Conservation (phyloP, 805 yeast genomes). For the Candida sonorensis region DNA sequence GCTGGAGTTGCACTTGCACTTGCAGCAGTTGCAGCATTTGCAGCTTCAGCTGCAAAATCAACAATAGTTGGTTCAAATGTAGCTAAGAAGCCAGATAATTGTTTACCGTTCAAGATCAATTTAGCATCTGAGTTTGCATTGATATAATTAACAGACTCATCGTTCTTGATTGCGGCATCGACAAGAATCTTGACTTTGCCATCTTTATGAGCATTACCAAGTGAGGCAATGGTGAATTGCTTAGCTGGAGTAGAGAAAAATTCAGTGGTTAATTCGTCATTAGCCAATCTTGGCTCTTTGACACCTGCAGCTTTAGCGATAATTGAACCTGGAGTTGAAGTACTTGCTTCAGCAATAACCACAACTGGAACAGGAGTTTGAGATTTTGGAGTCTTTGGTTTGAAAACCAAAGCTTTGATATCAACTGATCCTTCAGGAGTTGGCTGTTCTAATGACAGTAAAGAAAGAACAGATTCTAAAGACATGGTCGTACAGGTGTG, state of each 20-base stretch:
- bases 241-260: conserved; percentile 52
- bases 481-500: too few relatives aligned
- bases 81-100: conserved; percentile 40
- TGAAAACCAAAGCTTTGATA: conserved; percentile 76
- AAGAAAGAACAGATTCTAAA: conserved; percentile 60
- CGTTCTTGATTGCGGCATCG: conserved; percentile 42
- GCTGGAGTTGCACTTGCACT: conserved; percentile 17
- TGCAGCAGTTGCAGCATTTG: conserved; percentile 31
- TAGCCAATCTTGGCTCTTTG: conserved; percentile 85
- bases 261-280: conserved; percentile 66
- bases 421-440: conserved; percentile 43
- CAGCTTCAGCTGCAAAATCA: conserved; percentile 44
- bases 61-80: conserved; percentile 46
- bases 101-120: conserved; percentile 41
- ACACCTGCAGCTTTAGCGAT: conserved; percentile 63
- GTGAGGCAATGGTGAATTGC: conserved; percentile 54
- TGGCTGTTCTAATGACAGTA: conserved; percentile 54
- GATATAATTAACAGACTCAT: conserved; percentile 32
- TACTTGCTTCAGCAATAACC: conserved; percentile 65
- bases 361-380: conserved; percentile 74
- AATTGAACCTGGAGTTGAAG: conserved; percentile 59
- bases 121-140: conserved; percentile 48
- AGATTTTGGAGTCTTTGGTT: conserved; percentile 84
- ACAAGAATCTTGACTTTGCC: conserved; percentile 55
- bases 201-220: conserved; percentile 37